Conservation (phyloP, 2,329 filamentous ascomycete species). For the Fusarium sacchari region DNA sequence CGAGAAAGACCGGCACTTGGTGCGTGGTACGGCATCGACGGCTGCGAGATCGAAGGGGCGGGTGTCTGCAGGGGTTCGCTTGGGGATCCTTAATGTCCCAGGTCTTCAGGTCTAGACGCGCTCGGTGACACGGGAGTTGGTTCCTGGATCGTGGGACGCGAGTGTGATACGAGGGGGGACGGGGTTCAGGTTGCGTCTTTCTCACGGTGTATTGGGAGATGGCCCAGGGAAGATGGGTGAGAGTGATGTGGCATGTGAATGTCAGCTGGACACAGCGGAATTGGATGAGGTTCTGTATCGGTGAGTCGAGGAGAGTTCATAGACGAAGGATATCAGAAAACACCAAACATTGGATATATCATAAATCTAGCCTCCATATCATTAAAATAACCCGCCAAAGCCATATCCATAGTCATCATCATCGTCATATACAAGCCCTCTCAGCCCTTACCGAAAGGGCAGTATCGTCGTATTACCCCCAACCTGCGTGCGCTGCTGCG, state of each 20-base stretch:
- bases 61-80: conserved; percentile 29
- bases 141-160: conserved; percentile 37
- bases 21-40: conserved; percentile 17
- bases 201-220: not conserved
- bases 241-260: not conserved
- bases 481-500: conserved; percentile 45
- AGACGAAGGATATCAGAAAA: not conserved
- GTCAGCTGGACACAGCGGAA: not conserved
- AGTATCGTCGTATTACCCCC: conserved; percentile 49
- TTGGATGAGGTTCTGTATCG: not conserved
- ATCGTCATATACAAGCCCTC: conserved; percentile 31
- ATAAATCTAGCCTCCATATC: conserved; percentile 38
- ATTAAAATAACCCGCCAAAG: conserved; percentile 36
- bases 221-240: not conserved
- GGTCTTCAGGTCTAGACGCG: conserved; percentile 2
- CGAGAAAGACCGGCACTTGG: conserved; percentile 22
- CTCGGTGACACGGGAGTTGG: conserved; percentile 9
- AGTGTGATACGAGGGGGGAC: conserved; percentile 26
- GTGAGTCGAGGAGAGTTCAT: not conserved
- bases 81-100: conserved; percentile 30
- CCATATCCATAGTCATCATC: conserved; percentile 32
- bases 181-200: conserved; percentile 18
- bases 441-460: conserved; percentile 46
- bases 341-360: conserved; percentile 37
- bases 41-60: conserved; percentile 27